Evolutionary conservation across 768 basidiomycete genomes (phyloP).

Genomic region (Lactarius sp.): DNA sequence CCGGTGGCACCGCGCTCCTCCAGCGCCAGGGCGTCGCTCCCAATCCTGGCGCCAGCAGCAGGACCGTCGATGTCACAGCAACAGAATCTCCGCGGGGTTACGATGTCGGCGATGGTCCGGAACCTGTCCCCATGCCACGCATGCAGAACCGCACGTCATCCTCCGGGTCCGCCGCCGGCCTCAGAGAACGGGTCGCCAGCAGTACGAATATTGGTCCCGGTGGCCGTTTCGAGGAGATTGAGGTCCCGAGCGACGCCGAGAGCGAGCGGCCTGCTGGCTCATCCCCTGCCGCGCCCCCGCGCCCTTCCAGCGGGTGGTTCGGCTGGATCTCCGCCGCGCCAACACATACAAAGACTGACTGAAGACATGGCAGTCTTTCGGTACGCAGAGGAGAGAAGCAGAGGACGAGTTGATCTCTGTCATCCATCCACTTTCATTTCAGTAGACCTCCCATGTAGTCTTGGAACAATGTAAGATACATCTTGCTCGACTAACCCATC

Average conservation of each 20-base stretch:
- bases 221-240: slow-evolving; percentile 61
- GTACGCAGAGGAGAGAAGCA: background rate
- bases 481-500: background rate
- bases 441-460: background rate
- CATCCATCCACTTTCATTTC: background rate
- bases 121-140: slow-evolving; percentile 35
- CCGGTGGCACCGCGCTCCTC: slow-evolving; percentile 60
- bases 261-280: slow-evolving; percentile 36
- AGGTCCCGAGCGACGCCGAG: slow-evolving; percentile 66
- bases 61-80: background rate
- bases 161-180: slow-evolving; percentile 23
- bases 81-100: slow-evolving; percentile 8
- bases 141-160: slow-evolving; percentile 41
- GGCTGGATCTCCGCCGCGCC: slow-evolving; percentile 17
- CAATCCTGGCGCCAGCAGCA: slow-evolving; percentile 4
- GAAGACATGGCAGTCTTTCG: background rate
- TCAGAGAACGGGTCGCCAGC: slow-evolving; percentile 20
- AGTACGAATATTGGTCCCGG: slow-evolving; percentile 22
- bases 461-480: background rate
- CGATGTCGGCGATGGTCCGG: slow-evolving; percentile 17
- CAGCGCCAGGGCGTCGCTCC: slow-evolving; percentile 46
- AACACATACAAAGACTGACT: slow-evolving; percentile 15
- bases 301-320: slow-evolving; percentile 21
- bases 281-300: background rate
- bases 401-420: too few species aligned